These are phyloP conservation scores for Auricularia cornea DNA, from an alignment of 768 basidiomycete genomes.

Conservation along the genomic window DNA sequence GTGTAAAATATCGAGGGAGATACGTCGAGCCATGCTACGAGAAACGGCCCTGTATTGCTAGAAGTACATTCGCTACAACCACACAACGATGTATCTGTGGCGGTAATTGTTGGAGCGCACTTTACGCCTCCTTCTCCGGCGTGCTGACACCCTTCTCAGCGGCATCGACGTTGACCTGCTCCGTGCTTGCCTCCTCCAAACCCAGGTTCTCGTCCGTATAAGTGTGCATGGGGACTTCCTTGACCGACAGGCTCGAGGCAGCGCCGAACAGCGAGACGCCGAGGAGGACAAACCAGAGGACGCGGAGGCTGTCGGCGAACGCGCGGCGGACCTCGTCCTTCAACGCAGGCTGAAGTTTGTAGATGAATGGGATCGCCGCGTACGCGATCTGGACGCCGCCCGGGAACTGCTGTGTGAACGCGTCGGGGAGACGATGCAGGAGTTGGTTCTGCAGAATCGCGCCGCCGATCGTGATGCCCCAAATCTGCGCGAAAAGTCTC, in stretches of 20 bases:
- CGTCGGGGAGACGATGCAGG: slow-evolving; percentile 12
- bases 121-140: too few species aligned
- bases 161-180: too few species aligned
- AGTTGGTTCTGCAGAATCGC: slow-evolving; percentile 21
- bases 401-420: slow-evolving; percentile 9
- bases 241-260: slow-evolving; percentile 16
- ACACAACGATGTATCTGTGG: too few species aligned
- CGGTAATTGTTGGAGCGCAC: too few species aligned
- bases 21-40: too few species aligned
- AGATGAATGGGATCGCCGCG: slow-evolving; percentile 9
- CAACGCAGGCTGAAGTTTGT: slow-evolving; percentile 10
- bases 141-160: too few species aligned
- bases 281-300: slow-evolving; percentile 26
- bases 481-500: too few species aligned
- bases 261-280: slow-evolving; percentile 22
- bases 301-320: slow-evolving; percentile 25
- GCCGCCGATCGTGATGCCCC: slow-evolving; percentile 21
- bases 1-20: too few species aligned
- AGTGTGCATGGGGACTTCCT: slow-evolving; percentile 20
- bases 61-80: too few species aligned
- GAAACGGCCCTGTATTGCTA: too few species aligned
- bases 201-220: slow-evolving; percentile 25
- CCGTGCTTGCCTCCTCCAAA: slow-evolving; percentile 5
- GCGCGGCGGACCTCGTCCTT: slow-evolving; percentile 11
- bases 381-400: slow-evolving; percentile 6